Conservation (phyloP, 2,329 filamentous ascomycete species). For the Neodidymelliopsis sp. region DNA sequence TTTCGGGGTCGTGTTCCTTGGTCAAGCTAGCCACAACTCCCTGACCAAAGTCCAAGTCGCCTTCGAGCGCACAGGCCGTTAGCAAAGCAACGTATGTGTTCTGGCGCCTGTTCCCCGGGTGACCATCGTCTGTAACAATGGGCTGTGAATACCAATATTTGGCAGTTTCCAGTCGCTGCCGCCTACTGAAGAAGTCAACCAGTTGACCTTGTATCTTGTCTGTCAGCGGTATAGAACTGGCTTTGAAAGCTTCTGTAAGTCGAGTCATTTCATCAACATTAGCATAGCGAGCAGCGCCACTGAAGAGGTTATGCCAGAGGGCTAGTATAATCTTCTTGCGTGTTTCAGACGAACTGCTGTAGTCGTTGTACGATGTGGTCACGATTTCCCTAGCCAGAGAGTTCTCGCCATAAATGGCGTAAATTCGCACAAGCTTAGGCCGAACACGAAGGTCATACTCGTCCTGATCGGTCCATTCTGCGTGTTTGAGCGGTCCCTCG, state of each 20-base stretch:
- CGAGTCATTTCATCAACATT: constrained; percentile 65
- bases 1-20: constrained; percentile 42
- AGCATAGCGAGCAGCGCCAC: constrained; percentile 68
- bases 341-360: constrained; percentile 6
- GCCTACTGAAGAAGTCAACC: constrained; percentile 67
- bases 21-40: constrained; percentile 52
- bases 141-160: constrained; percentile 72
- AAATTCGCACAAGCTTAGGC: constrained; percentile 25
- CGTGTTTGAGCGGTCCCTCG: not conserved
- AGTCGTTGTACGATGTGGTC: constrained; percentile 16
- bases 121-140: constrained; percentile 45
- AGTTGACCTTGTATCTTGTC: constrained; percentile 58
- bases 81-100: constrained; percentile 64
- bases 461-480: constrained; percentile 7
- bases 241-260: constrained; percentile 62
- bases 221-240: constrained; percentile 48
- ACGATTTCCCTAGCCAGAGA: constrained; percentile 37
- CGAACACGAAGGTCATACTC: constrained; percentile 12
- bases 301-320: constrained; percentile 55
- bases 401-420: constrained; percentile 36
- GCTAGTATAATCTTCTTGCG: constrained; percentile 1
- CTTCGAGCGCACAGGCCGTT: constrained; percentile 59
- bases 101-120: constrained; percentile 11
- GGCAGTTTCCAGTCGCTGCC: constrained; percentile 65
- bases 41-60: constrained; percentile 49